Evolutionary conservation across 2,329 filamentous ascomycete species (phyloP).

Genomic region (Diaporthe australafricana): DNA sequence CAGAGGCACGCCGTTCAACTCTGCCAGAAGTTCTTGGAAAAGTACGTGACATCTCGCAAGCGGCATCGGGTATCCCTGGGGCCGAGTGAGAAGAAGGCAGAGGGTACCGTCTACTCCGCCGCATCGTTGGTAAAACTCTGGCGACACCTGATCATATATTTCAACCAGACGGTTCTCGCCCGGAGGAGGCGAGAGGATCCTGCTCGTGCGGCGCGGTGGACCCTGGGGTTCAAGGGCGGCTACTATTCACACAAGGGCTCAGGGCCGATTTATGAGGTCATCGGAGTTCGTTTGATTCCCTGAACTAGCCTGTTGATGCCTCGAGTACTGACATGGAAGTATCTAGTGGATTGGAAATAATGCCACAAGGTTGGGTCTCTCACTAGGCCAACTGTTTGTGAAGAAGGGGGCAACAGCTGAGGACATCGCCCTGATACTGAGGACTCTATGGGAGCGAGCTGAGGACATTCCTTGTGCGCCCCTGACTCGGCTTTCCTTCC

Average conservation of each 20-base stretch:
- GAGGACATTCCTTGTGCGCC: neutral
- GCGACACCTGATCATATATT: neutral
- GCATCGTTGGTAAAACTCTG: neutral
- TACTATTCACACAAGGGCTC: neutral
- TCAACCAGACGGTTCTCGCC: slow-evolving; percentile 2
- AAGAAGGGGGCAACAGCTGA: slow-evolving; percentile 21
- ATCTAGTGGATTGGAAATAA: neutral
- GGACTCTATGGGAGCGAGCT: slow-evolving; percentile 1
- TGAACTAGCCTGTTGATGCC: neutral
- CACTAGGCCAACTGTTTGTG: neutral
- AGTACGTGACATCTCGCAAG: neutral
- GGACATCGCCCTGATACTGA: slow-evolving; percentile 11
- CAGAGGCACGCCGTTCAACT: neutral
- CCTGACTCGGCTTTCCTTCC: slow-evolving; percentile 5
- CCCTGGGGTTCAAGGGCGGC: neutral
- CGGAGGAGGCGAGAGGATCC: slow-evolving; percentile 4
- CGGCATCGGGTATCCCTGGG: neutral
- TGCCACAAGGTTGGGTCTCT: neutral
- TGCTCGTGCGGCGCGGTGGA: neutral
- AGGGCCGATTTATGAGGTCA: neutral
- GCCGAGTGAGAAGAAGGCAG: neutral
- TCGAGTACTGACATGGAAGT: neutral
- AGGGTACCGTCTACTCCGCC: neutral
- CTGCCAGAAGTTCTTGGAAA: neutral
- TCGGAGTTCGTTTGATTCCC: neutral